A percentile compares a stretch with the other conserved stretches of the same genome.
These are phyloP conservation scores for Phytopythium sindhum DNA, from an alignment of 352 stramenopile species.

Conservation along the genomic window DNA sequence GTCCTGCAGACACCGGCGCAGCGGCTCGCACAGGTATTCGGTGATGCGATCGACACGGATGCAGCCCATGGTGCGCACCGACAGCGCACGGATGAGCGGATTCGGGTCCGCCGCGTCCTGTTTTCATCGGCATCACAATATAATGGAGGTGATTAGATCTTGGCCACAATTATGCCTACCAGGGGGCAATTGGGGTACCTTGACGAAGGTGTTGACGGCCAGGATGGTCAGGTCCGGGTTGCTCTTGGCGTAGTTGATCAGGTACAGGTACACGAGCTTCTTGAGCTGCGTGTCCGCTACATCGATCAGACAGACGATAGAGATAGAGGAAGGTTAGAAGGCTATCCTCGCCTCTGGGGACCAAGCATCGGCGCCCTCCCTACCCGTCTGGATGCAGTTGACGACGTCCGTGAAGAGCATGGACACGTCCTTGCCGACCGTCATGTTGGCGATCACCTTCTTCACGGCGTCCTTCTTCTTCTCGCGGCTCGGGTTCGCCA, in stretches of 20 bases:
- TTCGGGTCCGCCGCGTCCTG: slow-evolving; percentile 87
- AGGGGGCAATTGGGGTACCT: slow-evolving; percentile 19
- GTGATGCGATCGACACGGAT: slow-evolving; percentile 99
- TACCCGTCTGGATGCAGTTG: slow-evolving; percentile 98
- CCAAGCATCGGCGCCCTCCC: background rate
- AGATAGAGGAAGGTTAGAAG: background rate
- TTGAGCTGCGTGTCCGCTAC: slow-evolving; percentile 97
- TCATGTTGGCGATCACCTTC: slow-evolving; percentile 99
- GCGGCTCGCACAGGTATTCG: slow-evolving; percentile 97
- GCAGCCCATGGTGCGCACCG: slow-evolving; percentile 99
- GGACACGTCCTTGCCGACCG: slow-evolving; percentile 98
- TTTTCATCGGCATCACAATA: background rate
- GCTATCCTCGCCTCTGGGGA: background rate
- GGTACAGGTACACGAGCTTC: slow-evolving; percentile 99
- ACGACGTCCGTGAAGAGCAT: slow-evolving; percentile 99
- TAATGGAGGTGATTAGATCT: background rate
- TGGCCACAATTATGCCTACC: background rate
- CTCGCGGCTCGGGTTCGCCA: slow-evolving; percentile 95
- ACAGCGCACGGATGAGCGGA: slow-evolving; percentile 94
- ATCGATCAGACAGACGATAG: slow-evolving; percentile 1
- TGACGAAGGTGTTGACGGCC: slow-evolving; percentile 99
- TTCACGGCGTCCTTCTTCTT: slow-evolving; percentile 99
- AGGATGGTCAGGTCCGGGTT: slow-evolving; percentile 99
- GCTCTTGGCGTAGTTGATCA: slow-evolving; percentile 99
- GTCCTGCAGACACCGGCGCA: slow-evolving; percentile 92